These are phyloP conservation scores for Linaria vulgaris DNA, from an alignment of 257 asterid species.

Conservation along the genomic window DNA sequence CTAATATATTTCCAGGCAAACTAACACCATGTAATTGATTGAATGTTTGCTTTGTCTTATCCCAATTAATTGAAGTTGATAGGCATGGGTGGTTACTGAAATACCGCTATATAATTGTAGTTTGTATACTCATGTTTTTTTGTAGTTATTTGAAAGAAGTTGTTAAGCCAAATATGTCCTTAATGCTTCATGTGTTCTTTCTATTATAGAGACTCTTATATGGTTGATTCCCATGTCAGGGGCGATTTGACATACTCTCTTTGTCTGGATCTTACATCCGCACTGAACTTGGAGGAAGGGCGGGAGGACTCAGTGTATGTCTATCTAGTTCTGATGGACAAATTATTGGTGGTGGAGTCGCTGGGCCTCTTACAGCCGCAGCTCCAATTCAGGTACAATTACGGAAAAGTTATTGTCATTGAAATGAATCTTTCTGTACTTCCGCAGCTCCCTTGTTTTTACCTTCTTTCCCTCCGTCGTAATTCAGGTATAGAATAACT, in stretches of 20 bases:
- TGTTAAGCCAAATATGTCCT: background rate
- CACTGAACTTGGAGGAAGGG: conserved; percentile 51
- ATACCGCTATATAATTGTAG: background rate
- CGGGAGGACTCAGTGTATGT: conserved; percentile 61
- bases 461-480: background rate
- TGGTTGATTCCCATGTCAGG: conserved; percentile 35
- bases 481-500: background rate
- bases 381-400: conserved; percentile 56
- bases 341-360: conserved; percentile 69
- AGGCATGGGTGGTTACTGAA: background rate
- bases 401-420: background rate
- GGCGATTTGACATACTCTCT: conserved; percentile 58
- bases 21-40: background rate
- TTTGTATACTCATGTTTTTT: background rate
- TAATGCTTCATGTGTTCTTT: background rate
- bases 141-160: background rate
- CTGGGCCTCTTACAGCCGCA: conserved; percentile 63
- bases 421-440: background rate
- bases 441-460: background rate
- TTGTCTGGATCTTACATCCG: conserved; percentile 60
- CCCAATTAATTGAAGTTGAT: background rate
- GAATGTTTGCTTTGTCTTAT: background rate
- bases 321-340: conserved; percentile 58
- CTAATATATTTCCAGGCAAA: background rate
- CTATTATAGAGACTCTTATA: background rate